Base-by-base conservation (phyloP, 257 asterid species). In the Scutellaria barbata region DNA sequence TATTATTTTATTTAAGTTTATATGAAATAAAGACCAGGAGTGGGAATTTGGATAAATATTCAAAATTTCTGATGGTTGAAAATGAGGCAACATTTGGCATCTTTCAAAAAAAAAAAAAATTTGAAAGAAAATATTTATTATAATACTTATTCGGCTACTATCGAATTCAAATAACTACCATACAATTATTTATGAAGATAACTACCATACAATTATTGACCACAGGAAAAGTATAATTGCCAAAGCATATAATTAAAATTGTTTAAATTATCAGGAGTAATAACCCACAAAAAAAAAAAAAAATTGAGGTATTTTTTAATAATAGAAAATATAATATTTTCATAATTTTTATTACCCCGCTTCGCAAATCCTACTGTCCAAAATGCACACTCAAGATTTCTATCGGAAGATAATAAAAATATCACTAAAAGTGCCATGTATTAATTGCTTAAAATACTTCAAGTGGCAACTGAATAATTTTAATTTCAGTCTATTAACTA, bases 1-100 rank as follows among this genome's bases (percentile, higher is more conserved):
- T 60, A 37, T 59, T 58, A 25, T 33, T 61, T 48, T 39, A 50
- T 5, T 54, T 40, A 46, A 42, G 51, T 46, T 45, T 43, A 1
- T 18, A 53, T 25, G 58, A 30, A 30, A 30, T 30, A 30, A 12
- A 35, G 11, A 60, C 7, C 8, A 11, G 13, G 43, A 50, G 63
- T 48, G 13, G 12, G 4, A 12, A 10, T 58, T 59, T 71, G 67
- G 59, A 45, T 58, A 8, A 11, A 57, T 57, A 57, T 30, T 45
- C 51, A 5, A 22, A 55, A 9, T 20, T 11, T 57, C 7, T 11
- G 6, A 2, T 7, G 10, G 25, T 59, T 35, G 25, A 59, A 59
- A 35, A 12, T 59, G 25, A 12, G 33, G 64, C 14, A 12, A 58
- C 46, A 35, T 14, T 58, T 35, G 43, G 2, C 46, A 56, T 30